Conservation (phyloP, 305 asterid genomes). For the Fraxinus dipetala region DNA sequence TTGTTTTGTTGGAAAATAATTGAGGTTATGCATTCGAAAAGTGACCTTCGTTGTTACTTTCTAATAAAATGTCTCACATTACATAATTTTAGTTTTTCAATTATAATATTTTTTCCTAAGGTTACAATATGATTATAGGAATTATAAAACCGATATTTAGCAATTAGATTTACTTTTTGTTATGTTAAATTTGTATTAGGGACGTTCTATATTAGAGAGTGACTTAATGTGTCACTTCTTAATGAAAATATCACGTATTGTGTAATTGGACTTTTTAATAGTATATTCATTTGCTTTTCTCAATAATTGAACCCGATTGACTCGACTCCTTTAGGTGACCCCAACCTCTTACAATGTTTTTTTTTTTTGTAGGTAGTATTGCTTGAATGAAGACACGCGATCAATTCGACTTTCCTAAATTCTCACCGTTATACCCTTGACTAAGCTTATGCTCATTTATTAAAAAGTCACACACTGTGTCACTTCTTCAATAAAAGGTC, state of each 20-base stretch:
- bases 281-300: too few relatives aligned
- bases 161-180: not conserved
- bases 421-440: too few relatives aligned
- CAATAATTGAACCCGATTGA: too few relatives aligned
- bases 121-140: not conserved
- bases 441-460: too few relatives aligned
- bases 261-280: not conserved
- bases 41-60: not conserved
- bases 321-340: too few relatives aligned
- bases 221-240: not conserved
- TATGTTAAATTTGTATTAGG: not conserved
- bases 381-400: too few relatives aligned
- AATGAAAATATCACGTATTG: not conserved
- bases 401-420: too few relatives aligned
- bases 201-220: not conserved
- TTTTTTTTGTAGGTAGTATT: too few relatives aligned
- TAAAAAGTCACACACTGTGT: too few relatives aligned
- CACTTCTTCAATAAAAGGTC: too few relatives aligned
- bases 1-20: not conserved
- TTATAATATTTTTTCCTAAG: not conserved
- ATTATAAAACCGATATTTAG: not conserved
- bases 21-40: not conserved
- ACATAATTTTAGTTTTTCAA: not conserved
- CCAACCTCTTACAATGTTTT: too few relatives aligned
- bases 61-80: not conserved